Base-by-base conservation (phyloP, 176 grass and related monocot genomes). In the Zea luxurians region DNA sequence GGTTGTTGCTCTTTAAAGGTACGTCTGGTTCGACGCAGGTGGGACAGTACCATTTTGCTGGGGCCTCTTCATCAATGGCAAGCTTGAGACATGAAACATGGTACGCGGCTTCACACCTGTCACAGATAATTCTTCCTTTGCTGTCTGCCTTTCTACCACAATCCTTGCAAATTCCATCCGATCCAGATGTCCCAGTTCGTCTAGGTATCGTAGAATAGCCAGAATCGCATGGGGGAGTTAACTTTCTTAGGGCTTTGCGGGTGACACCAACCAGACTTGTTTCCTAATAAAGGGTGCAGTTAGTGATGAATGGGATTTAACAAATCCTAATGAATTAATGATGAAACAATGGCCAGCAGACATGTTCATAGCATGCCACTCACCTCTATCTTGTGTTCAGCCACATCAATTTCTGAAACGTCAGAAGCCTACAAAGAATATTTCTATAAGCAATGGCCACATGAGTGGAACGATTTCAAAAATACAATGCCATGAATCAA, bases 51-150 rank as follows among this genome's bases (percentile, higher is more conserved):
- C 95, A 98, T 73, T 38, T 87, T 61, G 79, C 82, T 27, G 90
- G 90, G 50, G 89, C 77, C 62, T 81, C 76, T 66, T 77, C 83
- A 59, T 78, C 80, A 50, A 95, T 47, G 43, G 79, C 52, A 70
- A 84, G 88, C 72, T 84, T 81, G 13, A 94, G 83, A 73, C 96
- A 99, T 5, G 86, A 86, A 80, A 99, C 79, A 83, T 95, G 96
- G 78, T 91, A 95, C 10, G 64, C 52, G 15, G 85, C 85, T 68
- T 99, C 88, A 73, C 96, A 95, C 63, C 78, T 64, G 89, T 92
- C 90, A 52, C 92, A 99, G 35, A 95, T 91, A 78, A 99, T 88
- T 73, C 87, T 86, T 61, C 79, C 71, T 61, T 80, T 70, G 65
- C 75, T 89, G 4, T 90, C 75, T 41, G 82, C 88, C 54, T 76